Conservation (phyloP, 1,284 basidiomycete genomes). For the Ganoderma leucocontextum region DNA sequence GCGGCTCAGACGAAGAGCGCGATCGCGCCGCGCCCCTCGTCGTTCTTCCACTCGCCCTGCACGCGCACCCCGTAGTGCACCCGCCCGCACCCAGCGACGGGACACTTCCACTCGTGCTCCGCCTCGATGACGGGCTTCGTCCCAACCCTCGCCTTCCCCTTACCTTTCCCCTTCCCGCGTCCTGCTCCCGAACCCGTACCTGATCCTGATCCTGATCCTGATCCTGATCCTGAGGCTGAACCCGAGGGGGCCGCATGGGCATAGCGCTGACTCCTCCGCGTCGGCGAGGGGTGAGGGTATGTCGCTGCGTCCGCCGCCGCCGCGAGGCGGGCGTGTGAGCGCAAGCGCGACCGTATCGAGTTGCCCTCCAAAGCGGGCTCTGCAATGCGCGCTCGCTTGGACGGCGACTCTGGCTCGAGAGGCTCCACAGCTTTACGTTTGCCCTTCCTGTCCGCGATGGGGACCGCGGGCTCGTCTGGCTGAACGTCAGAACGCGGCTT, state of each 20-base stretch:
- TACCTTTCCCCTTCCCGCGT: slow-evolving; percentile 46
- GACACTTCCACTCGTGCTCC: slow-evolving; percentile 67
- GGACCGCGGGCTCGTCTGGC: background rate
- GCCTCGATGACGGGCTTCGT: slow-evolving; percentile 48
- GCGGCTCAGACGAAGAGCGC: slow-evolving; percentile 52
- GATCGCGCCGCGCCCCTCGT: slow-evolving; percentile 53
- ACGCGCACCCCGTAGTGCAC: slow-evolving; percentile 64
- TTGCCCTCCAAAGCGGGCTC: slow-evolving; percentile 12
- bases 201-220: background rate
- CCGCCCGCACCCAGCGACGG: slow-evolving; percentile 61
- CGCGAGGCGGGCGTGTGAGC: slow-evolving; percentile 25
- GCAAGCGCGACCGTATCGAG: slow-evolving; percentile 32
- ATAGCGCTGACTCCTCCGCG: slow-evolving; percentile 1
- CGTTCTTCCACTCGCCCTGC: slow-evolving; percentile 59
- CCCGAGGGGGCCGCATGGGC: background rate
- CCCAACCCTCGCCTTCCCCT: slow-evolving; percentile 44
- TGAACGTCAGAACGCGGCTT: background rate
- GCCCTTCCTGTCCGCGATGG: slow-evolving; percentile 27
- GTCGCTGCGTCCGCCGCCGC: slow-evolving; percentile 1
- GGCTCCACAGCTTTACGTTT: slow-evolving; percentile 33
- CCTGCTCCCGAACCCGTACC: background rate
- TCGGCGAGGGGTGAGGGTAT: background rate
- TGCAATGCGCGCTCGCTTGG: slow-evolving; percentile 23
- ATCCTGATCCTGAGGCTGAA: background rate
- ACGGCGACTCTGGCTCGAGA: slow-evolving; percentile 22